Evolutionary conservation across 2,329 filamentous ascomycete genomes (phyloP).

Genomic region (Cordyceps cateniannulata): DNA sequence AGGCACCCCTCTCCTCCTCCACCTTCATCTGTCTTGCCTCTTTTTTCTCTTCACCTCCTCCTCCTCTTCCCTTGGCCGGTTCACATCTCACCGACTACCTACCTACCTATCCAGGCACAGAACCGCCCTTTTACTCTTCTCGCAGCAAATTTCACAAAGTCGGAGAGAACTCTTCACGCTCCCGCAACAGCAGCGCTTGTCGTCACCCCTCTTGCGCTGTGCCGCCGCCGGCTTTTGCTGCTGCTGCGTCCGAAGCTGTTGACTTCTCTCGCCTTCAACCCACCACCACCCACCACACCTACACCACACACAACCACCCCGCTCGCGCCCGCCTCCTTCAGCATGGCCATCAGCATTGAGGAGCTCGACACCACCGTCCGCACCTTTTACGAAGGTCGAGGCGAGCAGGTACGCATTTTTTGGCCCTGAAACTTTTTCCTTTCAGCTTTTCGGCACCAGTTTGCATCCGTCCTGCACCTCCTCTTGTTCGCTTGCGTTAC

Average conservation of each 20-base stretch:
- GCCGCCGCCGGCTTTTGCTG: constrained; percentile 19
- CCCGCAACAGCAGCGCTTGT: constrained; percentile 17
- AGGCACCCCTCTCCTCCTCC: constrained; percentile 12
- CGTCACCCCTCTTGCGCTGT: constrained; percentile 18
- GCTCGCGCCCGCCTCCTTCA: constrained; percentile 27
- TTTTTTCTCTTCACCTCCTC: constrained; percentile 17
- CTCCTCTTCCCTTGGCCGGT: not conserved
- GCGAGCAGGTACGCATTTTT: constrained; percentile 67
- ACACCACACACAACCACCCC: constrained; percentile 16
- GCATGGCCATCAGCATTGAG: constrained; percentile 69
- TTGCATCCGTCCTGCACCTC: not conserved
- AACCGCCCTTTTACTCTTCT: not conserved
- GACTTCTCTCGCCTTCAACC: constrained; percentile 19
- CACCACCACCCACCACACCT: constrained; percentile 1
- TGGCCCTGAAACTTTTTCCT: constrained; percentile 25
- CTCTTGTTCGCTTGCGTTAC: not conserved
- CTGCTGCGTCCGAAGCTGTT: constrained; percentile 13
- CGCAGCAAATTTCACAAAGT: not conserved
- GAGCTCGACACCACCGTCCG: constrained; percentile 96
- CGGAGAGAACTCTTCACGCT: not conserved
- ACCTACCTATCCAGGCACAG: not conserved
- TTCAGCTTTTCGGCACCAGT: constrained; percentile 25
- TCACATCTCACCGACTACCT: not conserved
- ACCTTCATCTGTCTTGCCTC: constrained; percentile 13
- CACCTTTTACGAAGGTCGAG: constrained; percentile 94